Conservation (phyloP, 1,139 yeast species). For the Meyerozyma guilliermondii region DNA sequence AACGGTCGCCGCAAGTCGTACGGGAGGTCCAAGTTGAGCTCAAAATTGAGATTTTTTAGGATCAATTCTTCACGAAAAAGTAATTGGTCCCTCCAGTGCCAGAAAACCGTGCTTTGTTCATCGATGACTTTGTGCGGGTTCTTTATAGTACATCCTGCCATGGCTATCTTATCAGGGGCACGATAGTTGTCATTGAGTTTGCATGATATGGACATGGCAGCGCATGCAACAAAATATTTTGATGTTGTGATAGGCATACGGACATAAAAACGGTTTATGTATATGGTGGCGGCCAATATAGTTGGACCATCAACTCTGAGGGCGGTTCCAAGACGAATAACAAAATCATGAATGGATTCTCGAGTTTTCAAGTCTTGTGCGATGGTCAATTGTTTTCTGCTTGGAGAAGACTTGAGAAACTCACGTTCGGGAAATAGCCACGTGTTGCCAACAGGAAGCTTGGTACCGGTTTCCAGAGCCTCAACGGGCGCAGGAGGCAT, state of each 20-base stretch:
- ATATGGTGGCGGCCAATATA: slow-evolving; percentile 40
- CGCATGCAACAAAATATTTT: slow-evolving; percentile 43
- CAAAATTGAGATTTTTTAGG: slow-evolving; percentile 36
- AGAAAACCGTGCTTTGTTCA: slow-evolving; percentile 38
- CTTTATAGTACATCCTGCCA: slow-evolving; percentile 32
- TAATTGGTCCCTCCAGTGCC: slow-evolving; percentile 46
- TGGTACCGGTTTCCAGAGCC: background rate
- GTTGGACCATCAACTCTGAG: slow-evolving; percentile 41
- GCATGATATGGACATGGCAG: slow-evolving; percentile 40
- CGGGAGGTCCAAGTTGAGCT: slow-evolving; percentile 35
- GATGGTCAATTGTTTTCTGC: slow-evolving; percentile 22
- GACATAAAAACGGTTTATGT: slow-evolving; percentile 39
- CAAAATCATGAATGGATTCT: slow-evolving; percentile 38
- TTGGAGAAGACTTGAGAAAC: slow-evolving; percentile 27
- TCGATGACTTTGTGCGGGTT: slow-evolving; percentile 30
- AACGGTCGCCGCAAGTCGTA: slow-evolving; percentile 25
- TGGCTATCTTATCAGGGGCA: slow-evolving; percentile 41
- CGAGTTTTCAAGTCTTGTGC: slow-evolving; percentile 30
- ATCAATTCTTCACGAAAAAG: slow-evolving; percentile 41
- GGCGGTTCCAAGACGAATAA: slow-evolving; percentile 31
- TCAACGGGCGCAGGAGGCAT: background rate
- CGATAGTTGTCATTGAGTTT: slow-evolving; percentile 41
- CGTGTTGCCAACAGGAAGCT: slow-evolving; percentile 10
- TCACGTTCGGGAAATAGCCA: slow-evolving; percentile 34
- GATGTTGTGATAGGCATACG: slow-evolving; percentile 40